Evolutionary conservation across 2,329 filamentous ascomycete species (phyloP), one percentile per base, ranked within the genome.

Genomic region (Xylariales sp.): DNA sequence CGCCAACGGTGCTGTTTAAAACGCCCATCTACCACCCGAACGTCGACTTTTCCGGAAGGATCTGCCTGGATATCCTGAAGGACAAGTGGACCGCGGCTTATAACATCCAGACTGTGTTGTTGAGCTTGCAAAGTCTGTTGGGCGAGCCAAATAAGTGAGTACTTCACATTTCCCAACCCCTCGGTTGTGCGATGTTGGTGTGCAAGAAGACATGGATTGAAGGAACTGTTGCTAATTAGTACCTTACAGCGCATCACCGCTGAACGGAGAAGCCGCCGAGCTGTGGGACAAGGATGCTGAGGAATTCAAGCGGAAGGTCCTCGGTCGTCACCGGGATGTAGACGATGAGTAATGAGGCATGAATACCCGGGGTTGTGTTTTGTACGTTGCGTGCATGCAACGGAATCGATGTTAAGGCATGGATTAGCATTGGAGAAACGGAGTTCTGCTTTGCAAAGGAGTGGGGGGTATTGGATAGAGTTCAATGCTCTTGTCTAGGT

Each of bases 21-120:
- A 98, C 94, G 5, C 93, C 93, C 27, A 96, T 98, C 68, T 98
- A 97, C 74, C 93, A 98, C 66, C 93, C 93, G 40, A 98, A 98
- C 57, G 88, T 98, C 54, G 93, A 98, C 69, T 96, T 98, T 70
- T 90, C 86, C 3, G 93, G 93, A 29, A 80, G 93, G 43, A 98
- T 98, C 66, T 98, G 93, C 64, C 76, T 98, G 46, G 94, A 98
- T 60, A 98, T 98, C 53, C 75, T 98, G 51, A 97, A 96, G 76
- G 93, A 97, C 66, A 96, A 96, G 71, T 98, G 93, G 93, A 95
- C 89, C 45, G 89, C 93, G 14, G 90, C 94, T 31, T 94, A 96
- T 76, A 97, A 97, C 60, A 89, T 95, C 47, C 88, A 94, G 65
- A 95, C 86, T 34, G 88, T 98, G 34, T 72, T 98, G 42, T 66